Conservation (phyloP, 129 eudicot species). For the Mikania micrantha region DNA sequence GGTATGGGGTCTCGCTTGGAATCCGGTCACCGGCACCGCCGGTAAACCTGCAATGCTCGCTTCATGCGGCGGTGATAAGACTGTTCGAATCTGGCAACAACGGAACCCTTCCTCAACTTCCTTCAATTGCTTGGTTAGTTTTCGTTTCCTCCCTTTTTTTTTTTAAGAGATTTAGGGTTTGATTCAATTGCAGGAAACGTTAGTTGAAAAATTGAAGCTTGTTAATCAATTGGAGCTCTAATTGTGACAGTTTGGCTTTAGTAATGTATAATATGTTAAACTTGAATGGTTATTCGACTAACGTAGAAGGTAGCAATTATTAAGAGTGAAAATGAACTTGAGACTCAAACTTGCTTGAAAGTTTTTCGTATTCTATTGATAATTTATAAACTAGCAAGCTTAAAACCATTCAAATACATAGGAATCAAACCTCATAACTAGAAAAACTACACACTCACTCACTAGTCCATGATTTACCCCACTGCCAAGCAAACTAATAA, state of each 20-base stretch:
- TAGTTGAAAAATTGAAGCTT: background rate
- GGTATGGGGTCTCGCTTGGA: conserved; percentile 96
- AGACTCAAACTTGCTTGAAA: too few species aligned
- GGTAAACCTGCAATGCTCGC: conserved; percentile 71
- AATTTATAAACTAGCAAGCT: too few species aligned
- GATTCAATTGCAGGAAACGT: background rate
- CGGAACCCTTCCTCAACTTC: conserved; percentile 46
- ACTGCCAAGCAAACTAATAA: too few species aligned
- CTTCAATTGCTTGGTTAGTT: conserved; percentile 61
- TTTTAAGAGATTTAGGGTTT: conserved; percentile 14
- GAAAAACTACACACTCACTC: too few species aligned
- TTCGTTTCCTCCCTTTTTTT: background rate
- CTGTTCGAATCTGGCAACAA: conserved; percentile 82
- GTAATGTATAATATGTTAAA: background rate
- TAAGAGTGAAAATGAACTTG: too few species aligned
- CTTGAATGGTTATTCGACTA: too few species aligned
- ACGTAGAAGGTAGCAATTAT: too few species aligned
- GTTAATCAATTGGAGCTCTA: too few species aligned
- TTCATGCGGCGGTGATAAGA: conserved; percentile 89
- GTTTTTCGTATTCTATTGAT: too few species aligned
- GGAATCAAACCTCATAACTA: too few species aligned
- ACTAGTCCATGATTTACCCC: too few species aligned
- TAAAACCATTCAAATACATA: too few species aligned
- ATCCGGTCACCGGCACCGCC: conserved; percentile 52
- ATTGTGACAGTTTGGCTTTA: background rate